Evolutionary conservation across 345 rosid genomes (phyloP).

Genomic region (Alliaria petiolata): DNA sequence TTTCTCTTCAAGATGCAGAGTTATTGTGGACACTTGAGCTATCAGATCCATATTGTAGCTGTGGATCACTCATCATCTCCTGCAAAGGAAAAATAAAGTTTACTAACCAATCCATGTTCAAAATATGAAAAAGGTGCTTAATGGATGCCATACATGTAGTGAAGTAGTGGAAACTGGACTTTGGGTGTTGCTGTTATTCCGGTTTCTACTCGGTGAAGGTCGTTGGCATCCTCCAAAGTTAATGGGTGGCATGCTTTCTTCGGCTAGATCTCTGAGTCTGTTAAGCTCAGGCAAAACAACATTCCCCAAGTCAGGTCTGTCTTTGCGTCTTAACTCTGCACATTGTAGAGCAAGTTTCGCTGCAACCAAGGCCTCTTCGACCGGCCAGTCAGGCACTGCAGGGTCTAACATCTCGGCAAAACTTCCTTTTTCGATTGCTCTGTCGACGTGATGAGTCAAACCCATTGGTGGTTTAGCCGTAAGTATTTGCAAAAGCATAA

Average conservation of each 20-base stretch:
- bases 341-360: slow-evolving; percentile 71
- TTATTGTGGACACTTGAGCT: slow-evolving; percentile 21
- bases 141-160: slow-evolving; percentile 30
- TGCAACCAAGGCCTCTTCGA: slow-evolving; percentile 49
- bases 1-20: background rate
- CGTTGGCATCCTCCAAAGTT: slow-evolving; percentile 25
- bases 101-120: background rate
- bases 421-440: slow-evolving; percentile 55
- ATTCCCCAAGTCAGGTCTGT: slow-evolving; percentile 78
- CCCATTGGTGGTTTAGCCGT: slow-evolving; percentile 95
- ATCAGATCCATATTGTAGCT: slow-evolving; percentile 30
- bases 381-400: slow-evolving; percentile 68
- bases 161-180: slow-evolving; percentile 29
- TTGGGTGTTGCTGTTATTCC: background rate
- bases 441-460: slow-evolving; percentile 58
- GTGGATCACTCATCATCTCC: slow-evolving; percentile 43
- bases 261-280: slow-evolving; percentile 60
- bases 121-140: background rate
- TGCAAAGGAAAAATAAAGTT: slow-evolving; percentile 15
- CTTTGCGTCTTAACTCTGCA: slow-evolving; percentile 73
- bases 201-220: slow-evolving; percentile 12
- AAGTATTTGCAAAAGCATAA: slow-evolving; percentile 75
- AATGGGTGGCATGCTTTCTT: slow-evolving; percentile 21
- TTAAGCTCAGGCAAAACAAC: slow-evolving; percentile 69
- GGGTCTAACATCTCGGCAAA: slow-evolving; percentile 55